A percentile compares a stretch with the other conserved stretches of the same genome.
Conservation (phyloP, 345 rosid genomes). For the Melaleuca quinquenervia region DNA sequence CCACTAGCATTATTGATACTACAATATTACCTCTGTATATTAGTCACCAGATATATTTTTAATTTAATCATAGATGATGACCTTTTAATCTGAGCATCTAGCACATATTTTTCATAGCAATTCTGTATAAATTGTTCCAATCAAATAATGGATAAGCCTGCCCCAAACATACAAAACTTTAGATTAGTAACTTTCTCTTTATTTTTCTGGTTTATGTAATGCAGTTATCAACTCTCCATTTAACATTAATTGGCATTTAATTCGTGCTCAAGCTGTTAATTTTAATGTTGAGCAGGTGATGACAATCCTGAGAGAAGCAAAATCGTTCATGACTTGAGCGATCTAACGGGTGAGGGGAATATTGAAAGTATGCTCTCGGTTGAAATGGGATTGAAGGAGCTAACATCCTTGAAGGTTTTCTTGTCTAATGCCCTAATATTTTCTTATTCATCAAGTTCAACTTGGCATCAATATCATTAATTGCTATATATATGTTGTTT, state of each 20-base stretch:
- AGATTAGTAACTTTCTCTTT: not conserved
- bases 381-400: constrained; percentile 97
- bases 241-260: not conserved
- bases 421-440: not conserved
- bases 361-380: constrained; percentile 98
- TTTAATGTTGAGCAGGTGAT: constrained; percentile 29
- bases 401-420: constrained; percentile 75
- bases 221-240: not conserved
- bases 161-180: not conserved
- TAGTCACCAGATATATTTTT: not conserved
- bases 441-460: not conserved
- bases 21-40: not conserved
- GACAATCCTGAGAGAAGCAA: constrained; percentile 62
- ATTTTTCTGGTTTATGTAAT: not conserved
- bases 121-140: not conserved
- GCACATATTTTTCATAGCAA: not conserved
- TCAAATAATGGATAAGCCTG: not conserved
- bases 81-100: not conserved
- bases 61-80: not conserved
- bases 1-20: not conserved
- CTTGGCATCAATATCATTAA: not conserved
- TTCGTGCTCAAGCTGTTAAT: not conserved
- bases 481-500: not conserved
- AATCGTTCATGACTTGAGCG: constrained; percentile 62
- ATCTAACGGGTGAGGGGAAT: constrained; percentile 92